Base-by-base conservation (phyloP, 768 basidiomycete genomes). In the Phlebiopsis flavidoalba region DNA sequence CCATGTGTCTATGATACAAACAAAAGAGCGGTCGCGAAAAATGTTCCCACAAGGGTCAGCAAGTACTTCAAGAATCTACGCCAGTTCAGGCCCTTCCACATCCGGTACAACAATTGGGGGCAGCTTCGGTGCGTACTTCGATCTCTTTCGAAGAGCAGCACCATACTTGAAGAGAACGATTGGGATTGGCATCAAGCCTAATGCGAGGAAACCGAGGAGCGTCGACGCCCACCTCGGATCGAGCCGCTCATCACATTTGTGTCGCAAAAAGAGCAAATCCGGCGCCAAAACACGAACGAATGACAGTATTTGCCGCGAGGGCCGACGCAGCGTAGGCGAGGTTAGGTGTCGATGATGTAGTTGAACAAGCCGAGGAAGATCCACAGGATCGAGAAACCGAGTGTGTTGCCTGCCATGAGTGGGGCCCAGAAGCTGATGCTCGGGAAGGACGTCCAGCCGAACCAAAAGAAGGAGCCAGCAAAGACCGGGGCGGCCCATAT, bases 311-410 rank as follows among this genome's bases (percentile, higher is more conserved):
- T 8, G 79, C 74, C 7, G 85, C 81, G 22, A 87, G 72, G 6
- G 84, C 84, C n/a, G 81, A 82, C 5, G 85, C 84, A 17, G 85
- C 80, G 14, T 80, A 76, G 64, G 76, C 69, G 31, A 85, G 71
- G 66, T n/a, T 86, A 86, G 7, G 82, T 77, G 70, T 87, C 86
- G 60, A 87, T 81, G 50, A 85, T 80, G 68, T 88, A 88, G 66
- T 83, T 86, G 66, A 83, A 72, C 53, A 84, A 70, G 19, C 78
- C 75, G 61, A 84, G 83, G 66, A 84, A 85, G 53, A 86, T 79
- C 70, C 79, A 78, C 56, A 77, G 74, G 61, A 84, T 81, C 19
- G 78, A 73, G 61, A 81, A 82, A 15, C 83, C 83, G 69, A 83
- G 72, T 11, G 77, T 63, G 33, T 75, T 56, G 3, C 83, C 83